Base-by-base conservation (phyloP, 352 stramenopile genomes). In the Pythium rishiriense region DNA sequence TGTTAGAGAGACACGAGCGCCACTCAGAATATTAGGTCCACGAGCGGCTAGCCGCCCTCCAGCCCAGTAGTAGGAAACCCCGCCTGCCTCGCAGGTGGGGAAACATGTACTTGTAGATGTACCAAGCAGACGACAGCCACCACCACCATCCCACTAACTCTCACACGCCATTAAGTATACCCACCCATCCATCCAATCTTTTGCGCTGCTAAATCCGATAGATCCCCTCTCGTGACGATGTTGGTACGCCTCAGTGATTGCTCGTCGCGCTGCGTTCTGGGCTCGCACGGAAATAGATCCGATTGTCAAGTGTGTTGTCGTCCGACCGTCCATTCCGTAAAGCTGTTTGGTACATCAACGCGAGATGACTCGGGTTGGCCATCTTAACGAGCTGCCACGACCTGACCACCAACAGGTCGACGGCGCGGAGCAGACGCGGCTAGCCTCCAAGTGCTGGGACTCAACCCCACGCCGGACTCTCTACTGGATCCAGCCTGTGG, bases 1-100 rank as follows among this genome's bases (percentile, higher is more conserved):
- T 88, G 81, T 59, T 75, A 83, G 37, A 12, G n/a, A 47, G 41
- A 47, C 8, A 19, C n/a, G 25, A 19, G 6, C 19, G 22, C 45
- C 21, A 51, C 8, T 26, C 29, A 28, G 45, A 51, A 39, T 39
- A 39, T 39, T n/a, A n/a, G n/a, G n/a, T n/a, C n/a, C n/a, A n/a
- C n/a, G n/a, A n/a, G n/a, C n/a, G n/a, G n/a, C n/a, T n/a, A n/a
- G n/a, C n/a, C n/a, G n/a, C n/a, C n/a, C n/a, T n/a, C n/a, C n/a
- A n/a, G n/a, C n/a, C n/a, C n/a, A n/a, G 5, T 10, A 35, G 31
- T 35, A 35, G 31, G 31, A 35, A 48, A 48, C n/a, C 42, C 42
- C n/a, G 12, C n/a, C 31, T 10, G 10, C 31, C 5, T 35, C 5
- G 31, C 4, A 25, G 42, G 14, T 5, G 26, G 14, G 26, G 3